Base-by-base conservation (phyloP, 2,329 filamentous ascomycete genomes). In the Teratosphaeria pseudoeucalypti region DNA sequence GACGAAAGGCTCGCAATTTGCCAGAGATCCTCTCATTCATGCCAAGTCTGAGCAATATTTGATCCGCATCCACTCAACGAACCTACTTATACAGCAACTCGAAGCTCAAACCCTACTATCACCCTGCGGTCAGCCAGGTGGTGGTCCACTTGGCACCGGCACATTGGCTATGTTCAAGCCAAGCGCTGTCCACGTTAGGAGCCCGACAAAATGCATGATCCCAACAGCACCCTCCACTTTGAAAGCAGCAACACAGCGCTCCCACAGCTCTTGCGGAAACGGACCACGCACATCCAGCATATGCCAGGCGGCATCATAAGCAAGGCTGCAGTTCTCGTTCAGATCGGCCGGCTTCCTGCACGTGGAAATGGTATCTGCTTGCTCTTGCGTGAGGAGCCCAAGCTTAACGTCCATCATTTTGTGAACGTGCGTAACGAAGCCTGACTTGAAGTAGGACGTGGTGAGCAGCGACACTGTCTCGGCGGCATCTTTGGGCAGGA, bases 211-310 rank as follows among this genome's bases (percentile, higher is more conserved):
- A 14, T 56, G 54, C 32, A 56, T 34, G 16, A 56, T 34, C 12
- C 32, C 54, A 26, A 56, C 54, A 14, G 54, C 34, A 23, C 54
- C 54, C 14, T 56, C 34, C 12, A 34, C 26, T 32, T 34, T 34
- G 26, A 56, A 56, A 12, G 54, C 34, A 14, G 23, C 34, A 14
- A 56, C 54, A 34, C 54, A 43, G 5, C 34, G 27, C 34, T 56
- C 54, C 54, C 54, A 56, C 32, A 56, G 54, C 29, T 43, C 54
- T 26, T 43, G 54, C 2, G 54, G 54, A n/a, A 56, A 39, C 54
- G 54, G 54, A n/a, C 54, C 54, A 26, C 54, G 29, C 34, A 56
- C 54, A 26, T 39, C 32, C 54, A 56, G 16, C 29, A 56, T 32
- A 39, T 34, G 32, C 23, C 34, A 56, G 12, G 54, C 54, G 6